Conservation (phyloP, 2,329 filamentous ascomycete species). For the Ascochyta pisi region DNA sequence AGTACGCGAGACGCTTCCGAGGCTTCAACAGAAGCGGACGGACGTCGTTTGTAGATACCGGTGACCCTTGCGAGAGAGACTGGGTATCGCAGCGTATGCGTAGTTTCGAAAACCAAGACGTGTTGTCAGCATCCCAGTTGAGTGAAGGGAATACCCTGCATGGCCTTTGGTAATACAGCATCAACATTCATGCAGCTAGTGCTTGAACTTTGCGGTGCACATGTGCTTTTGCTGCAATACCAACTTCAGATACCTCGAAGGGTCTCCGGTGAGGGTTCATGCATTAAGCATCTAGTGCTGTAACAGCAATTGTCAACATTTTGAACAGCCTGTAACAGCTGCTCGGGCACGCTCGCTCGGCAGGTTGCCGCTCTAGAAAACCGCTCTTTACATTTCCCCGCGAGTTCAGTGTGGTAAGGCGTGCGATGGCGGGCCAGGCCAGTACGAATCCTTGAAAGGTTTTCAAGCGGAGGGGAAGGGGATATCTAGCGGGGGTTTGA, state of each 20-base stretch:
- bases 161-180: conserved; percentile 1
- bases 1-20: background rate
- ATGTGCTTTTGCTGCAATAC: conserved; percentile 3
- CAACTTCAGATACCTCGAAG: background rate
- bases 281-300: background rate
- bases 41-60: background rate
- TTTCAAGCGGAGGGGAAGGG: conserved; percentile 2
- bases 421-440: background rate
- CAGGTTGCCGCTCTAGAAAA: background rate
- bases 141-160: background rate
- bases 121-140: background rate
- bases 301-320: background rate
- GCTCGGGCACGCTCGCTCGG: background rate
- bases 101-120: background rate
- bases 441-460: conserved; percentile 1
- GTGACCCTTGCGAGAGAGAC: background rate
- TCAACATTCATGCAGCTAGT: background rate
- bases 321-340: background rate
- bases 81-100: background rate
- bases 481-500: conserved; percentile 1
- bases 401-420: conserved; percentile 2
- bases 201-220: background rate
- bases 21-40: background rate
- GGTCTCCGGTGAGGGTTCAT: conserved; percentile 1
- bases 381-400: conserved; percentile 4